A percentile compares a stretch with the other conserved stretches of the same genome.
Evolutionary conservation across 1,284 basidiomycete genomes (phyloP).

Genomic region (Cystobasidiaceae sp.): DNA sequence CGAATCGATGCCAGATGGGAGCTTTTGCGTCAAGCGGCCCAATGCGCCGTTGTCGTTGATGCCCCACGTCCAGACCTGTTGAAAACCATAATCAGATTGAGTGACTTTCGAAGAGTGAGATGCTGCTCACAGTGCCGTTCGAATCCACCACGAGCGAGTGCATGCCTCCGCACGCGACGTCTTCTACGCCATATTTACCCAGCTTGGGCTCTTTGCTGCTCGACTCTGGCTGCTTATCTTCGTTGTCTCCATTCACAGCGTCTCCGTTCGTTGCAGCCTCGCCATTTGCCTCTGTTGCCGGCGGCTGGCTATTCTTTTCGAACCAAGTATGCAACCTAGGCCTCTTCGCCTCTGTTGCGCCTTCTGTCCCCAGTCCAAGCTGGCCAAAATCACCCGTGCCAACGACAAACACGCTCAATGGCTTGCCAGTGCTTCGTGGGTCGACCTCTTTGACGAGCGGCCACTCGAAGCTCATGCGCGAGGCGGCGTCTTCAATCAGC

Average conservation of each 20-base stretch:
- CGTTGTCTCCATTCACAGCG: conserved; percentile 22
- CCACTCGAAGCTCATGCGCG: background rate
- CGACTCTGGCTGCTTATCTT: conserved; percentile 1
- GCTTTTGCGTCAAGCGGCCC: conserved; percentile 69
- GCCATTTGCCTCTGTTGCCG: background rate
- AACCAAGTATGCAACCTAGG: conserved; percentile 60
- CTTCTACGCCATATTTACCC: conserved; percentile 67
- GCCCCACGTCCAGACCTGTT: conserved; percentile 76
- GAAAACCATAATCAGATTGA: background rate
- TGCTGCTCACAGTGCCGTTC: conserved; percentile 60
- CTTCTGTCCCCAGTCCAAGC: conserved; percentile 69
- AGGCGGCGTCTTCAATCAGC: background rate
- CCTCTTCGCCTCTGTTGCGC: conserved; percentile 47
- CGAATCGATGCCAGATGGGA: conserved; percentile 62
- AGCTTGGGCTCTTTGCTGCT: conserved; percentile 45
- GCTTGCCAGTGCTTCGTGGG: conserved; percentile 14
- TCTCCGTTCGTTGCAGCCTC: conserved; percentile 12
- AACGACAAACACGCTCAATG: conserved; percentile 66
- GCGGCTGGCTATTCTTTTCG: conserved; percentile 26
- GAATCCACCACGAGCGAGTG: conserved; percentile 80
- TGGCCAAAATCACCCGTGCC: conserved; percentile 81
- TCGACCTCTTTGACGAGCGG: conserved; percentile 10
- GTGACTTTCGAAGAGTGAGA: conserved; percentile 1
- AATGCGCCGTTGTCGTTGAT: conserved; percentile 89
- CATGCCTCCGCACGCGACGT: conserved; percentile 71